phyloP scores from a whole-genome alignment of 2,329 filamentous ascomycete species.

The Phialophora tarda region DNA sequence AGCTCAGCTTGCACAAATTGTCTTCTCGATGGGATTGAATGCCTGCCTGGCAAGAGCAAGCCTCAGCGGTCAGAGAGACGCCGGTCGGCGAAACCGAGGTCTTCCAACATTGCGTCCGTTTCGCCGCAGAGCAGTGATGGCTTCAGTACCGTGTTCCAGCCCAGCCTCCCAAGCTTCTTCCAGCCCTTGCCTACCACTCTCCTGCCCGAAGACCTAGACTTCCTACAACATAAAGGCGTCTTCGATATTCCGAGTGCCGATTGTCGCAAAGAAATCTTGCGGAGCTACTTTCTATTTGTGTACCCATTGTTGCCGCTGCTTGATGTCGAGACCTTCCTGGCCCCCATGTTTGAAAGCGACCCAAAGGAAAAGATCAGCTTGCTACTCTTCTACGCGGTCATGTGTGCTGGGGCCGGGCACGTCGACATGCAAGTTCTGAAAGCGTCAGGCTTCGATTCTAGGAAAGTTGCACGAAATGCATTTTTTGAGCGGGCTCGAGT shows the following conservation, averaged over 20 bases:
- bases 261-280: conserved; percentile 80
- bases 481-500: conserved; percentile 28
- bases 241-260: conserved; percentile 71
- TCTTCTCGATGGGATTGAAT: conserved; percentile 60
- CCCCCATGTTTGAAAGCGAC: conserved; percentile 64
- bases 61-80: conserved; percentile 58
- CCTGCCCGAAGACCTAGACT: conserved; percentile 78
- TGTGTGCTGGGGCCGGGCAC: conserved; percentile 89
- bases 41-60: conserved; percentile 75
- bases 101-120: neutral
- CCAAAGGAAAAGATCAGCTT: conserved; percentile 64
- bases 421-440: conserved; percentile 85
- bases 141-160: neutral
- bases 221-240: conserved; percentile 72
- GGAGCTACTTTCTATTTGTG: conserved; percentile 83
- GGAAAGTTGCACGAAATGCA: conserved; percentile 19
- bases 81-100: conserved; percentile 1
- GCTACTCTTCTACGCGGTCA: conserved; percentile 87
- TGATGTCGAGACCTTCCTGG: conserved; percentile 66
- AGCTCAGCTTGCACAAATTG: conserved; percentile 78
- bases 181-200: conserved; percentile 72
- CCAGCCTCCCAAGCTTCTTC: conserved; percentile 14
- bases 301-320: conserved; percentile 92
- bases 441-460: conserved; percentile 59
- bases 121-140: neutral